Conservation (phyloP, 2,329 filamentous ascomycete species). For the Paracamarosporium sp. region DNA sequence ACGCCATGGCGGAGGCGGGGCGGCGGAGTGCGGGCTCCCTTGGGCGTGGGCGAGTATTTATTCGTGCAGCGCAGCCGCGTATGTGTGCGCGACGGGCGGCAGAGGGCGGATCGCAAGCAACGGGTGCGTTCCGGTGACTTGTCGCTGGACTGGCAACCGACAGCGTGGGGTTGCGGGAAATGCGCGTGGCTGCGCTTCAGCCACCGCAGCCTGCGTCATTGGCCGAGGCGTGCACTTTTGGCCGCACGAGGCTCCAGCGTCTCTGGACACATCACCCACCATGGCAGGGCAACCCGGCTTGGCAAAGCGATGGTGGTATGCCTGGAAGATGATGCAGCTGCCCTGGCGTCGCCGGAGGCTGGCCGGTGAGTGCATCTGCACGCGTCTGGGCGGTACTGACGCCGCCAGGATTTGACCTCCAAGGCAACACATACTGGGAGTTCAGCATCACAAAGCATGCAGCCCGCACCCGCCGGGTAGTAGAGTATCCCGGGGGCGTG, state of each 20-base stretch:
- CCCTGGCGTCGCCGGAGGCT: constrained; percentile 69
- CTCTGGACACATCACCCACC: constrained; percentile 20
- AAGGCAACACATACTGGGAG: constrained; percentile 72
- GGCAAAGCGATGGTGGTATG: constrained; percentile 60
- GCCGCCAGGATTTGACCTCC: constrained; percentile 62
- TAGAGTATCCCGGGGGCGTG: constrained; percentile 59
- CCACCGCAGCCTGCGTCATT: constrained; percentile 36
- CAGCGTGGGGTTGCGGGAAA: constrained; percentile 5
- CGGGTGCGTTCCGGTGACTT: not conserved
- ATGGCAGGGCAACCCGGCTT: constrained; percentile 48
- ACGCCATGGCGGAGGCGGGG: constrained; percentile 71
- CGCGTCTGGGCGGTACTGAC: constrained; percentile 7
- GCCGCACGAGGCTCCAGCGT: constrained; percentile 10
- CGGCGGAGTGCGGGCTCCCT: constrained; percentile 14
- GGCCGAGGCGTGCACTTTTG: constrained; percentile 23
- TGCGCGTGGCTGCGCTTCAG: constrained; percentile 24
- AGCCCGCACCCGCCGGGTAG: constrained; percentile 63
- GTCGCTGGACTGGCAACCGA: constrained; percentile 2
- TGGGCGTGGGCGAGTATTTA: constrained; percentile 7
- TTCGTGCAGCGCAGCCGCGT: constrained; percentile 3
- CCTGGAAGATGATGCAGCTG: constrained; percentile 67
- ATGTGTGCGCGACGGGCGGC: constrained; percentile 1
- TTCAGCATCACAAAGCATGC: constrained; percentile 66
- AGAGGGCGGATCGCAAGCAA: not conserved
- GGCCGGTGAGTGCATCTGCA: constrained; percentile 53